A percentile compares a stretch with the other conserved stretches of the same genome.
Evolutionary conservation across 208 protist species (phyloP).

Genomic region (Porcisia deanei): DNA sequence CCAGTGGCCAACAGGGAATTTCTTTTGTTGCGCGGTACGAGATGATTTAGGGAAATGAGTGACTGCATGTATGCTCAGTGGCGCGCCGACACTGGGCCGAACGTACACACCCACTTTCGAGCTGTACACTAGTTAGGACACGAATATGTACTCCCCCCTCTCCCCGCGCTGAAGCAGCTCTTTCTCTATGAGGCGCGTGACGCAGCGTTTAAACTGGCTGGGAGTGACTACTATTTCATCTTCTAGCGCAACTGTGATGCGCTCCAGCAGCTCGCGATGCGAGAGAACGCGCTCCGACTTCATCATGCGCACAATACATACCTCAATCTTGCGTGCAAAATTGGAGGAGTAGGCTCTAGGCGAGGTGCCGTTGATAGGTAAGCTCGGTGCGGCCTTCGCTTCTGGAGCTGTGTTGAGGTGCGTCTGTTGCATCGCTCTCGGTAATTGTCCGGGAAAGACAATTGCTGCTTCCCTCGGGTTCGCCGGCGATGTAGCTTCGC

Average conservation of each 20-base stretch:
- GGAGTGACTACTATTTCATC: slow-evolving; percentile 34
- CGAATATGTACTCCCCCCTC: slow-evolving; percentile 47
- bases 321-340: slow-evolving; percentile 48
- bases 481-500: not conserved
- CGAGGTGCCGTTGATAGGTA: not conserved
- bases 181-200: slow-evolving; percentile 54
- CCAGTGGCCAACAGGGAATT: not conserved
- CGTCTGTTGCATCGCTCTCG: not conserved
- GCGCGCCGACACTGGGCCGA: not conserved
- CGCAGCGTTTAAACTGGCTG: slow-evolving; percentile 51
- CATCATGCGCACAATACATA: slow-evolving; percentile 59
- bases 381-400: not conserved
- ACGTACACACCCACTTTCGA: not conserved
- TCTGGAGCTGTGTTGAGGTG: not conserved
- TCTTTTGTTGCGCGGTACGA: not conserved
- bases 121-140: slow-evolving; percentile 25
- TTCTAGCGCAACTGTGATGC: slow-evolving; percentile 27
- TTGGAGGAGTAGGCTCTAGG: slow-evolving; percentile 19
- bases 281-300: slow-evolving; percentile 39
- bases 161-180: slow-evolving; percentile 59
- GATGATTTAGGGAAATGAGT: not conserved
- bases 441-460: not conserved
- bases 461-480: not conserved
- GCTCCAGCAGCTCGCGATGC: slow-evolving; percentile 43
- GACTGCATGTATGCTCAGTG: not conserved